Evolutionary conservation across 371 early-diverging fungal genomes (phyloP).

Genomic region (Saksenaea vasiformis): DNA sequence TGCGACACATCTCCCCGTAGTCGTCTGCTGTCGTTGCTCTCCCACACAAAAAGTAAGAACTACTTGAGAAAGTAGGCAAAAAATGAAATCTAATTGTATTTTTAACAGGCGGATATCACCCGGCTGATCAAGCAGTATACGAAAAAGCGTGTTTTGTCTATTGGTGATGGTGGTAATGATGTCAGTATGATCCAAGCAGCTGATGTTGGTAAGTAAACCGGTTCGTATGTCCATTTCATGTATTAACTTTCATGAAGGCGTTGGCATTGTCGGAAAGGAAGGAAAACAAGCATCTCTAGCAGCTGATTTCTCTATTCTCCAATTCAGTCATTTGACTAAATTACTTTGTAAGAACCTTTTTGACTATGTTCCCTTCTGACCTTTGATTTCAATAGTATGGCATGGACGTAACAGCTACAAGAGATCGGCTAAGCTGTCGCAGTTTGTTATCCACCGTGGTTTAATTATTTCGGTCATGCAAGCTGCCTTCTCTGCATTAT

Average conservation of each 20-base stretch:
- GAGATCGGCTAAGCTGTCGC: conserved; percentile 93
- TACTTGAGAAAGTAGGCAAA: not conserved
- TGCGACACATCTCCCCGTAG: conserved; percentile 81
- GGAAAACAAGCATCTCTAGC: conserved; percentile 98
- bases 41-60: conserved; percentile 93
- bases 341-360: conserved; percentile 63
- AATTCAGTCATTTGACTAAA: conserved; percentile 88
- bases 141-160: conserved; percentile 82
- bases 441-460: conserved; percentile 99
- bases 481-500: conserved; percentile 98
- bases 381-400: conserved; percentile 64
- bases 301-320: conserved; percentile 95
- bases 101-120: conserved; percentile 84
- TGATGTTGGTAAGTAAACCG: conserved; percentile 75
- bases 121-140: conserved; percentile 80
- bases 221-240: not conserved
- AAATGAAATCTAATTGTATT: not conserved
- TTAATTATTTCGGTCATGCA: conserved; percentile 98
- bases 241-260: conserved; percentile 32
- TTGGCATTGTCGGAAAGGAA: conserved; percentile 99
- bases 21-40: conserved; percentile 98
- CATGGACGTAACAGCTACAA: conserved; percentile 98
- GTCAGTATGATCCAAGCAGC: conserved; percentile 99
- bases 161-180: conserved; percentile 99
- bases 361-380: not conserved